These are phyloP conservation scores for Trichoderma lentiforme DNA, from an alignment of 2,329 filamentous ascomycete genomes.

Conservation along the genomic window DNA sequence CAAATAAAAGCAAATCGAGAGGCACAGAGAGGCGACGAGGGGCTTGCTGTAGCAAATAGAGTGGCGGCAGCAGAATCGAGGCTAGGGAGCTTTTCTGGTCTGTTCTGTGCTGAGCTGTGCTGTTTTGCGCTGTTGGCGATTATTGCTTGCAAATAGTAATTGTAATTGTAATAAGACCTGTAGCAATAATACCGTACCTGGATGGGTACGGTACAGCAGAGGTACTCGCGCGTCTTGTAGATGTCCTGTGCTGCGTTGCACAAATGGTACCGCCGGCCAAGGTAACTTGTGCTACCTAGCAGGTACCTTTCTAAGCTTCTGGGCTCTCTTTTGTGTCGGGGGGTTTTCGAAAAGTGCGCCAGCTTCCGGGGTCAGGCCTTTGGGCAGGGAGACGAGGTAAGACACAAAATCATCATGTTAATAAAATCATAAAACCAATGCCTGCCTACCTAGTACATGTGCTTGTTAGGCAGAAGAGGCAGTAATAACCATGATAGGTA, in stretches of 20 bases:
- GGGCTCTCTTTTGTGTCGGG: not conserved
- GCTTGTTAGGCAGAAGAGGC: not conserved
- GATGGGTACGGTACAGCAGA: not conserved
- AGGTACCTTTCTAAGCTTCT: not conserved
- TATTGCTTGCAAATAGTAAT: not conserved
- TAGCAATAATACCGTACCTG: too few species aligned
- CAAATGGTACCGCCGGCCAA: not conserved
- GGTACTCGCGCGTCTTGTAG: not conserved
- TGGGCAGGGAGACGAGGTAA: not conserved
- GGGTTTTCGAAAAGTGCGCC: not conserved
- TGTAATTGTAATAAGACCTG: too few species aligned
- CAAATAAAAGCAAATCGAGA: not conserved
- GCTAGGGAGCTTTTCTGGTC: not conserved
- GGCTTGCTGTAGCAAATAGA: conserved; percentile 13
- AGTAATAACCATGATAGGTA: not conserved
- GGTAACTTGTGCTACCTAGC: not conserved
- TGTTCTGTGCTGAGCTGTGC: not conserved
- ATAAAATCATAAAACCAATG: not conserved
- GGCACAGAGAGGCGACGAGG: not conserved
- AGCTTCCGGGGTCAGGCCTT: not conserved
- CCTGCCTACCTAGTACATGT: not conserved
- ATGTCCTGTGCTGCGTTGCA: not conserved
- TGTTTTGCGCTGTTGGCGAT: not conserved
- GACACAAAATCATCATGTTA: not conserved
- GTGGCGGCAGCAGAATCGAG: conserved; percentile 6